phyloP scores from a whole-genome alignment of 2,329 filamentous ascomycete genomes.

The Fusarium nurragi region DNA sequence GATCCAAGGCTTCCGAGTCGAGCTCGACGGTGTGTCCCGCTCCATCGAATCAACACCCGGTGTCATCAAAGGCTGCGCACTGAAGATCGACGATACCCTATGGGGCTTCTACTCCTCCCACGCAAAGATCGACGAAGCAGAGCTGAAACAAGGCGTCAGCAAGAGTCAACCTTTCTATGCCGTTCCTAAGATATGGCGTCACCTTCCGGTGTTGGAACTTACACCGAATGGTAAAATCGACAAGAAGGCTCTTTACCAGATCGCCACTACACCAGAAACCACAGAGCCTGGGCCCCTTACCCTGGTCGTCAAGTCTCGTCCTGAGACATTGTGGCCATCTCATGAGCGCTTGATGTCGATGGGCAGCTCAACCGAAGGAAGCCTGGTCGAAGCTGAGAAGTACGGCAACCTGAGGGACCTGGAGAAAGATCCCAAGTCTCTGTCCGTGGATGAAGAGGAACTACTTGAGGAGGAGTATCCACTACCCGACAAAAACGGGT shows the following conservation, averaged over 20 bases:
- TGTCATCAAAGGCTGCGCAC: slow-evolving; percentile 15
- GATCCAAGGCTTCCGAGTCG: slow-evolving; percentile 23
- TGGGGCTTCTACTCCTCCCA: slow-evolving; percentile 27
- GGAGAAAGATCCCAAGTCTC: slow-evolving; percentile 5
- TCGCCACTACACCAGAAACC: background rate
- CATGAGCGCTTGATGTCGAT: slow-evolving; percentile 7
- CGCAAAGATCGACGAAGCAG: slow-evolving; percentile 9
- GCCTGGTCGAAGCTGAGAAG: background rate
- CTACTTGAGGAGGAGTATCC: slow-evolving; percentile 14
- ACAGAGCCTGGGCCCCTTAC: background rate
- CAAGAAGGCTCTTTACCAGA: slow-evolving; percentile 9
- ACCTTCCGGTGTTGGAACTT: slow-evolving; percentile 18
- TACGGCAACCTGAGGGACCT: background rate
- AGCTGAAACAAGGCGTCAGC: slow-evolving; percentile 4
- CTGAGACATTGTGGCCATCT: slow-evolving; percentile 9
- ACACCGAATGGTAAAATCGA: slow-evolving; percentile 32
- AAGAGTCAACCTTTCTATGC: slow-evolving; percentile 28
- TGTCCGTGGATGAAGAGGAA: background rate
- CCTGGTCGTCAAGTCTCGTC: background rate
- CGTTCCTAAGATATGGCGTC: slow-evolving; percentile 20
- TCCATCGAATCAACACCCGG: slow-evolving; percentile 8
- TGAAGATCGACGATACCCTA: slow-evolving; percentile 13
- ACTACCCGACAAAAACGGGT: slow-evolving; percentile 22
- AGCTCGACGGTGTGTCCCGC: slow-evolving; percentile 16
- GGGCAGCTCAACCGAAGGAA: background rate